Base-by-base conservation (phyloP, 192 early-diverging fungal genomes). In the Podila clonocystis region DNA sequence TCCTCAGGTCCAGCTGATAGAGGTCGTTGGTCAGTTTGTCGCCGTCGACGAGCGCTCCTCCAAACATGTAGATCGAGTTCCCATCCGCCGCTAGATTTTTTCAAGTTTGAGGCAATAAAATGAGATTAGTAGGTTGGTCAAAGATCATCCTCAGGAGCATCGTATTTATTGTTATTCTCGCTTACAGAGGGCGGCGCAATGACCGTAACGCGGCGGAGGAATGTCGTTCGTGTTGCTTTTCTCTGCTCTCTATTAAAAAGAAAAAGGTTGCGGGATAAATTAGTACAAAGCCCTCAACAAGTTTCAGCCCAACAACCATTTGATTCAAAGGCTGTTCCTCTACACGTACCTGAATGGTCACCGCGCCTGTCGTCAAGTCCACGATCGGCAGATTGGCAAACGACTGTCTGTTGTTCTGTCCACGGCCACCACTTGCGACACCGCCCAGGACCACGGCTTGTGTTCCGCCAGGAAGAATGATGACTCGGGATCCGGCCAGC, bases 111-210 rank as follows among this genome's bases (percentile, higher is more conserved):
- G 22, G 34, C 2, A 7, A 67, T 15, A 24, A 67, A 29, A 26
- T 26, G 19, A 31, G 31, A 5, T 19, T 36, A 13, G 26, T 52
- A 15, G 36, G 33, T 60, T 5, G 17, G 8, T 6, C 2, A 30
- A 28, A 34, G 30, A 55, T 67, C 41, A 15, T 7, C 0, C 4
- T 50, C 9, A 20, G 9, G 31, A 26, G 22, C 33, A 13, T 38
- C 5, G 5, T 15, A 3, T 5, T n/a, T n/a, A 4, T 22, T 28
- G 4, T 31, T 17, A 48, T 49, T 33, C 11, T 17, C 24, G 71
- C 68, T 62, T 78, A 78, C 75, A 78, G 5, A 78, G 26, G 5
- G 64, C 75, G 11, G 57, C 75, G 34, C 75, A 78, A 36, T 78
- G 75, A 17, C 75, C 75, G 13, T 78, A 78, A 1, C 75, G 74